Base-by-base conservation (phyloP, 805 yeast genomes). In the Suhomyces tanzawaensis region DNA sequence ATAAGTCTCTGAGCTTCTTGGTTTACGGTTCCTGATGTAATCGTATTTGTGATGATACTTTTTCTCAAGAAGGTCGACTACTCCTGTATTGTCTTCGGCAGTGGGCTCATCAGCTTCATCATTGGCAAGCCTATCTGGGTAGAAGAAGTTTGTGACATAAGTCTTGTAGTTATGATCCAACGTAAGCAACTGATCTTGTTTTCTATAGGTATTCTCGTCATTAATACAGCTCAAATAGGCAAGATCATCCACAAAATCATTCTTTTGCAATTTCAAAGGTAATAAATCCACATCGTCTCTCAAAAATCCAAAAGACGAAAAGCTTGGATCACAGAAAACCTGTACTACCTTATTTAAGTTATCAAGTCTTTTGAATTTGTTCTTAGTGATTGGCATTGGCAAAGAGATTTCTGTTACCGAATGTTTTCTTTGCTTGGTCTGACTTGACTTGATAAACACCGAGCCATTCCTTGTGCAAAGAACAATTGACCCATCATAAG, bases 381-480 rank as follows among this genome's bases (percentile, higher is more conserved):
- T 55, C 45, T 58, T 62, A 6, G 47, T 52, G 45, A 48, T 38
- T 27, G 49, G 64, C 22, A 47, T 57, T 32, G 53, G 63, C 50
- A 45, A 64, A 53, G 38, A 62, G 37, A 42, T 25, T n/a, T 58
- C 71, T 18, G 66, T 44, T 46, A 60, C 47, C 1, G 72, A 65
- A 17, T 52, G 62, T 33, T 58, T 53, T 16, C 71, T 37, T 34
- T 48, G 54, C 23, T 21, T 21, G 23, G 23, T 7, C 31, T 47
- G 45, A n/a, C 32, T 47, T 3, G 61, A 47, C 11, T 62, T 72
- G 46, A 67, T 64, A 47, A 75, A 87, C 0, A 77, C 85, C 16
- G 82, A 73, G 0, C 96, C 96, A 34, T 79, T 78, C 15, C 66
- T 57, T 0, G 93, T 82, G 45, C 84, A 76, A 1, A 90, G 55